A percentile compares a stretch with the other conserved stretches of the same genome.
Conservation (phyloP, 345 rosid genomes). For the Turritis glabra region DNA sequence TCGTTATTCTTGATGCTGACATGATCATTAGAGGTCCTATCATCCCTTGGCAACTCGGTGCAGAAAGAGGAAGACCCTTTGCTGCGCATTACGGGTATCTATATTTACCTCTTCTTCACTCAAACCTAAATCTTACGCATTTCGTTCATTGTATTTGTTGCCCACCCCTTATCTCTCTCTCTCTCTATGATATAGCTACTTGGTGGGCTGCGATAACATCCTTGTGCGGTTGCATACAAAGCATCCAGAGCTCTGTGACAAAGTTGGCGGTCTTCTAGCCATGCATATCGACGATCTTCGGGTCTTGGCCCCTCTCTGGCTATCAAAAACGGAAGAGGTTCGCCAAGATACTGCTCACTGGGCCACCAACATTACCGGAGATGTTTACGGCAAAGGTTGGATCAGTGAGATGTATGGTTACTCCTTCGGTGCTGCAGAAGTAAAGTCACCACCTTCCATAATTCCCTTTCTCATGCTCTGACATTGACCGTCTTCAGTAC, state of each 20-base stretch:
- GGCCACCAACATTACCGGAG: constrained; percentile 96
- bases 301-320: constrained; percentile 91
- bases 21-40: constrained; percentile 94
- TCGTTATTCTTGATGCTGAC: constrained; percentile 97
- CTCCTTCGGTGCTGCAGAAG: constrained; percentile 99
- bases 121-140: not conserved
- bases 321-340: constrained; percentile 95
- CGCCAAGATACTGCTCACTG: constrained; percentile 92
- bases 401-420: constrained; percentile 99
- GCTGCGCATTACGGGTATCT: constrained; percentile 90
- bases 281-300: constrained; percentile 97
- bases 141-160: not conserved
- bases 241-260: constrained; percentile 85
- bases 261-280: constrained; percentile 98
- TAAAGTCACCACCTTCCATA: constrained; percentile 38
- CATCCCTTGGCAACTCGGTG: constrained; percentile 96
- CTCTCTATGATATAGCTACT: constrained; percentile 66
- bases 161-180: constrained; percentile 4
- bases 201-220: constrained; percentile 91
- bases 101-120: not conserved
- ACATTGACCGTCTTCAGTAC: not conserved
- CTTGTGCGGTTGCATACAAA: constrained; percentile 80
- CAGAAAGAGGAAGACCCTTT: constrained; percentile 80
- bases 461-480: not conserved
- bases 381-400: constrained; percentile 93